Evolutionary conservation across 805 yeast species (phyloP), one percentile per base, ranked within the genome.

Genomic region (Saturnispora besseyi): DNA sequence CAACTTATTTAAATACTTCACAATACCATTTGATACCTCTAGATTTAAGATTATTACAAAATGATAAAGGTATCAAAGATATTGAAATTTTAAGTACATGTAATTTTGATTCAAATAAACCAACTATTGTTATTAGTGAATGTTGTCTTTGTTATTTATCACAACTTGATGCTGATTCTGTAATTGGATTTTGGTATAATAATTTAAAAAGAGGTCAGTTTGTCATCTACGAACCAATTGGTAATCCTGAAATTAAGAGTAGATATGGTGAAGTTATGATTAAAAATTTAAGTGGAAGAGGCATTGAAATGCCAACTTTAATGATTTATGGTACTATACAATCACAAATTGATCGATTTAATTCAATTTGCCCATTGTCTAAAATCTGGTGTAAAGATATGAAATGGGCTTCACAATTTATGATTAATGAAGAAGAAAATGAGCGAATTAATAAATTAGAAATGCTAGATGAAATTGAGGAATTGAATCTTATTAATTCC

Each of bases 381-480:
- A 45, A 41, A 2, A 50, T 71, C 0, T 59, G 56, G 33, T 65
- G 76, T 4, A 75, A 78, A 0, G 79, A 78, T 55, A 65, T 83
- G 58, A 69, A 74, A 49, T 63, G 49, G 49, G 58, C 69, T 12
- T 62, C 63, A 61, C 55, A 53, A 18, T 46, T 59, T 29, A 81
- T 87, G 85, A 62, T 79, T 2, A 53, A 54, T 9, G 45, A 36
- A 0, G 60, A 58, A 1, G 84, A 77, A 31, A 57, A 64, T 22
- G 58, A 55, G 8, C 59, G 84, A 30, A 73, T 84, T 1, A 69
- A 72, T 49, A 55, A 65, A 22, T 68, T 85, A 36, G 93, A 86
- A 62, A 66, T 84, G 55, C 69, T 86, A 21, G 95, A 85, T 62
- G 95, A 85, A 62, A 62, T 82, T 4, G 95, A 85, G 62, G 95